phyloP scores from a whole-genome alignment of 148 eudicot species.

The Silene latifolia region DNA sequence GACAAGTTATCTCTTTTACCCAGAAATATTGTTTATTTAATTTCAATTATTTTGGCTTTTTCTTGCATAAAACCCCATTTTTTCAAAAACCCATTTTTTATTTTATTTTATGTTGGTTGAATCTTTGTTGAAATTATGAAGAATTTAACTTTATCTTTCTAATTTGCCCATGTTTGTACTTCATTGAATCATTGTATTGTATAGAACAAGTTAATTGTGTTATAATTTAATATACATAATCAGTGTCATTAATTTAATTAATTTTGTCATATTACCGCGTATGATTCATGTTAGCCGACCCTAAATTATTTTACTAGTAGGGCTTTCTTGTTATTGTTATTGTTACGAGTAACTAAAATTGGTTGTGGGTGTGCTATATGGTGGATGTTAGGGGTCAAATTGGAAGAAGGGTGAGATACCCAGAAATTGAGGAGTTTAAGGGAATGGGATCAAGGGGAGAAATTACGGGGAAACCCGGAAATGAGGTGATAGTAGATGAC shows the following conservation, averaged over 20 bases:
- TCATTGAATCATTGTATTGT: too few relatives aligned
- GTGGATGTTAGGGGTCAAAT: slow-evolving; percentile 12
- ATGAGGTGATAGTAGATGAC: slow-evolving; percentile 32
- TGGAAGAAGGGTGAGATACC: slow-evolving; percentile 23
- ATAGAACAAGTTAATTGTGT: not conserved
- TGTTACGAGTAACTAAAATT: not conserved
- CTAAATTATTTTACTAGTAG: not conserved
- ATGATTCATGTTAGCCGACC: not conserved
- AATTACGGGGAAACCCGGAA: slow-evolving; percentile 28
- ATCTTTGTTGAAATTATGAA: not conserved
- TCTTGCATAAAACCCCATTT: not conserved
- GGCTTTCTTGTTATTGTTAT: not conserved
- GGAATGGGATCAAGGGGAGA: slow-evolving; percentile 28
- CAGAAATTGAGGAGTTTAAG: slow-evolving; percentile 21
- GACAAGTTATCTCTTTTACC: slow-evolving; percentile 10
- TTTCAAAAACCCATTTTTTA: slow-evolving; percentile 13
- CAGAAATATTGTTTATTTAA: not conserved
- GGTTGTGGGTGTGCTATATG: slow-evolving; percentile 2
- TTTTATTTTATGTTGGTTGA: not conserved
- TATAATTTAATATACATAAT: not conserved
- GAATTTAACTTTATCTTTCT: not conserved
- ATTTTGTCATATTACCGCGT: too few relatives aligned
- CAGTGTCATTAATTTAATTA: not conserved
- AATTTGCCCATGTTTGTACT: slow-evolving; percentile 2
- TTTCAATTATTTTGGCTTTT: not conserved